Percentiles rank a stretch among this genome's conserved stretches.
phyloP scores from a whole-genome alignment of 345 rosid genomes.

The Streptanthus diversifolius region DNA sequence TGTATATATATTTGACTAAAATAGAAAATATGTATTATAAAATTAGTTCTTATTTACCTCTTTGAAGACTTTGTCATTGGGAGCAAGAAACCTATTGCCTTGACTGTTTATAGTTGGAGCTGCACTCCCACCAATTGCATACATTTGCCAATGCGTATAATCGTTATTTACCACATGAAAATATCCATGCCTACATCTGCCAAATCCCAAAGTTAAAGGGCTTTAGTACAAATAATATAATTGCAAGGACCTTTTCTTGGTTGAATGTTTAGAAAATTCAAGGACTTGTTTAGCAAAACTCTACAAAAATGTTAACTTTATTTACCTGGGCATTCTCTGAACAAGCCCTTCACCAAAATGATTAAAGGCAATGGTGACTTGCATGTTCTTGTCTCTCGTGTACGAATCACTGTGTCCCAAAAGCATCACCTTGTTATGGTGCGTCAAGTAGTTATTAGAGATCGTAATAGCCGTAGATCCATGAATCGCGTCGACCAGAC shows the following conservation, averaged over 20 bases:
- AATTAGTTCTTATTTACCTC: slow-evolving; percentile 35
- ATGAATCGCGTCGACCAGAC: slow-evolving; percentile 55
- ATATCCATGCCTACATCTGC: slow-evolving; percentile 59
- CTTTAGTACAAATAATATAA: neutral
- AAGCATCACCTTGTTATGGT: slow-evolving; percentile 62
- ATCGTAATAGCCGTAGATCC: slow-evolving; percentile 61
- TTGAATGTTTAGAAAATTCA: no score
- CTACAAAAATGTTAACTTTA: neutral
- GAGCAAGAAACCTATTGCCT: slow-evolving; percentile 65
- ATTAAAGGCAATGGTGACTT: slow-evolving; percentile 64
- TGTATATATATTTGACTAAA: neutral
- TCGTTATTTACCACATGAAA: slow-evolving; percentile 73
- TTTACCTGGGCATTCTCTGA: slow-evolving; percentile 70
- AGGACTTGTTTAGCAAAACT: neutral
- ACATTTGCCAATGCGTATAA: slow-evolving; percentile 63
- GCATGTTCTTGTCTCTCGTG: slow-evolving; percentile 58
- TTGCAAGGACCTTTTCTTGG: no score
- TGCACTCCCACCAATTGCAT: slow-evolving; percentile 74
- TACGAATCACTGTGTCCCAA: slow-evolving; percentile 61
- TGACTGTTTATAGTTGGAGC: slow-evolving; percentile 64
- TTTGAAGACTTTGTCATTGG: slow-evolving; percentile 38
- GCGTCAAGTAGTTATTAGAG: slow-evolving; percentile 54
- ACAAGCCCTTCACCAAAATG: slow-evolving; percentile 71
- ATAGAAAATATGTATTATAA: neutral
- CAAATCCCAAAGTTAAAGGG: neutral